A percentile compares a stretch with the other conserved stretches of the same genome.
These are phyloP conservation scores for Pseudopyrenochaeta lycopersici DNA, from an alignment of 2,329 filamentous ascomycete species.

Conservation along the genomic window DNA sequence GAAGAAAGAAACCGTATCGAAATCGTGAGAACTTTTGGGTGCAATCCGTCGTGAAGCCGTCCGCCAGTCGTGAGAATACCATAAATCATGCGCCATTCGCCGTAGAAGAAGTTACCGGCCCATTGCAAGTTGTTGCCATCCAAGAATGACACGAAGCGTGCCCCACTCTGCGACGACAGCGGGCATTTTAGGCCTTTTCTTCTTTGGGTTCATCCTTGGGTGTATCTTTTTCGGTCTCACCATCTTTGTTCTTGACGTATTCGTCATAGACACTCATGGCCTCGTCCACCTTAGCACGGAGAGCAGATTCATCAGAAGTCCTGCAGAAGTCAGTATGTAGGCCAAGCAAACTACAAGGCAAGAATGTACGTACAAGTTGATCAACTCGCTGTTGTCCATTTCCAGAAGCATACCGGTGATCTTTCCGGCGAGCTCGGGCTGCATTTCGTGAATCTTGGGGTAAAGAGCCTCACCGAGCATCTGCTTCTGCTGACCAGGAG, in stretches of 20 bases:
- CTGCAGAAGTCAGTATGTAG: constrained; percentile 60
- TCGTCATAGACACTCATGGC: constrained; percentile 97
- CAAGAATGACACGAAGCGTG: constrained; percentile 36
- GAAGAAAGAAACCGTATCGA: constrained; percentile 31
- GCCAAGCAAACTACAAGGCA: not conserved
- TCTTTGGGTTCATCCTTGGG: constrained; percentile 57
- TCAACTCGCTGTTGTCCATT: constrained; percentile 96
- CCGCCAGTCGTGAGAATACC: constrained; percentile 40
- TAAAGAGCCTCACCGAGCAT: constrained; percentile 97
- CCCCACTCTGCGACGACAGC: constrained; percentile 41
- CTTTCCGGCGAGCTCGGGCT: constrained; percentile 96
- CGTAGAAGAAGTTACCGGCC: constrained; percentile 38
- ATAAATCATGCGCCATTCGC: constrained; percentile 49
- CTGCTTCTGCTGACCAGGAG: constrained; percentile 90
- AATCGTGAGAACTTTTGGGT: constrained; percentile 48
- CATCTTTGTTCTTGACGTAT: constrained; percentile 87
- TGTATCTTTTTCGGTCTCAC: constrained; percentile 48
- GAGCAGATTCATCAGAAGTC: constrained; percentile 86
- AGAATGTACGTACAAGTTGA: constrained; percentile 82
- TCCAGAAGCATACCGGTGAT: constrained; percentile 99
- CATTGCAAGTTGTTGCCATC: constrained; percentile 35
- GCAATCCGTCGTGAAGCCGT: constrained; percentile 43
- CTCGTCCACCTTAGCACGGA: constrained; percentile 96
- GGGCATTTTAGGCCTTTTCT: constrained; percentile 53
- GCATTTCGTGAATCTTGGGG: constrained; percentile 95